phyloP scores from a whole-genome alignment of 129 eudicot species.

The Centrapalus pauciflorus region DNA sequence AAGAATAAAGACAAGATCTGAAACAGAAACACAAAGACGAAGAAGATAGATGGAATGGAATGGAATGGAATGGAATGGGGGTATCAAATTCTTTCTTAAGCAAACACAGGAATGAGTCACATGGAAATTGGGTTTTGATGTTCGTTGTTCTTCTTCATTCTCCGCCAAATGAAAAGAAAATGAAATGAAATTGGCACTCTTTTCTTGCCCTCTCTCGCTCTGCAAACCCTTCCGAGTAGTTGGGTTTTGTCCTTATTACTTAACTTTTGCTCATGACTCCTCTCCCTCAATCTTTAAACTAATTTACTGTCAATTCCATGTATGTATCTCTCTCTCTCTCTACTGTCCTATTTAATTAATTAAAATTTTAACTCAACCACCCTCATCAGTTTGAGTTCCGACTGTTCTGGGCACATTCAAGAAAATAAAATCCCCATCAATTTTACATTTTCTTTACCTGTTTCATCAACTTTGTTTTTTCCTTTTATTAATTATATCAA shows the following conservation, averaged over 20 bases:
- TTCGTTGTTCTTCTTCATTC: slow-evolving; percentile 1
- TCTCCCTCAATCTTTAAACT: slow-evolving; percentile 15
- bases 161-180: neutral
- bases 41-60: neutral
- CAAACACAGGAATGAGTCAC: slow-evolving; percentile 8
- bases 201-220: neutral
- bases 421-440: no score
- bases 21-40: neutral
- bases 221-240: slow-evolving; percentile 30
- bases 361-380: no score
- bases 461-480: no score
- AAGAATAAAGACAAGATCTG: slow-evolving; percentile 25
- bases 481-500: no score
- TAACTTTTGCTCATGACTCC: slow-evolving; percentile 27
- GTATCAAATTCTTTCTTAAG: no score
- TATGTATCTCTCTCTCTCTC: no score
- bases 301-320: slow-evolving; percentile 28
- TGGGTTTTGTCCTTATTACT: slow-evolving; percentile 36
- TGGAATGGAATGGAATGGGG: no score
- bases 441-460: no score
- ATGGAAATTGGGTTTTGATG: slow-evolving; percentile 7
- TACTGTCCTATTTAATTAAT: no score
- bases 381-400: no score
- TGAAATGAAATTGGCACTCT: neutral
- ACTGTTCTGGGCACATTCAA: no score